Evolutionary conservation across 345 rosid genomes (phyloP), one percentile per base, ranked within the genome.

Genomic region (Populus pruinosa): DNA sequence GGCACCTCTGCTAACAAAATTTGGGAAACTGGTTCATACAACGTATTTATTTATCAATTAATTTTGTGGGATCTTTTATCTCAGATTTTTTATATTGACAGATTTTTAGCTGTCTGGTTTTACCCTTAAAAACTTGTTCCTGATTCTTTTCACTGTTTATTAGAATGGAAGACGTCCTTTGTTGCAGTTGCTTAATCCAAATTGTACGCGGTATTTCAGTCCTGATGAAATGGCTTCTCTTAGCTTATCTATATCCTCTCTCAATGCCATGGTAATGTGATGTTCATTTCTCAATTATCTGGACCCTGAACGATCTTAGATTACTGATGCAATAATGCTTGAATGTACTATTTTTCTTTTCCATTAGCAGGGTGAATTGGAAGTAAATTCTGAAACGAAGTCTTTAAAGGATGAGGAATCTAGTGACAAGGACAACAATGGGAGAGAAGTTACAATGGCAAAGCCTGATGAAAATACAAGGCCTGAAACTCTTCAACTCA

Each of bases 101-200:
- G 8, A 21, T 38, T 68, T 69, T 69, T 36, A 3, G 27, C n/a
- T 38, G 31, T 81, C 61, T 39, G 41, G 6, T 41, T 67, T 61
- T 72, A 18, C 17, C 31, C 33, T 74, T 41, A n/a, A 62, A 31
- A 27, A 6, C 43, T 36, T 63, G 8, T 63, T 71, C 67, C 43
- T 73, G 43, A 80, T 71, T 49, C 33, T 67, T 55, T 75, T 35
- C n/a, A 1, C 39, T 38, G 33, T 8, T 71, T 83, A 85, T 71
- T 86, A 95, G 99, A 88, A 82, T 81, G 94, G 94, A 78, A 91
- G 96, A 82, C 93, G 87, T 67, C 84, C 91, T 33, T 53, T 95
- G 67, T 81, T 95, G 79, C 97, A 95, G 86, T 85, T 95, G 56
- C 91, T 95, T 78, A 94, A 89, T 84, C 97, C 97, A 73, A 85